Percentiles rank a stretch among this genome's conserved stretches.
Evolutionary conservation across 108 stramenopile genomes (phyloP).

Genomic region (Poteriospumella lacustris): DNA sequence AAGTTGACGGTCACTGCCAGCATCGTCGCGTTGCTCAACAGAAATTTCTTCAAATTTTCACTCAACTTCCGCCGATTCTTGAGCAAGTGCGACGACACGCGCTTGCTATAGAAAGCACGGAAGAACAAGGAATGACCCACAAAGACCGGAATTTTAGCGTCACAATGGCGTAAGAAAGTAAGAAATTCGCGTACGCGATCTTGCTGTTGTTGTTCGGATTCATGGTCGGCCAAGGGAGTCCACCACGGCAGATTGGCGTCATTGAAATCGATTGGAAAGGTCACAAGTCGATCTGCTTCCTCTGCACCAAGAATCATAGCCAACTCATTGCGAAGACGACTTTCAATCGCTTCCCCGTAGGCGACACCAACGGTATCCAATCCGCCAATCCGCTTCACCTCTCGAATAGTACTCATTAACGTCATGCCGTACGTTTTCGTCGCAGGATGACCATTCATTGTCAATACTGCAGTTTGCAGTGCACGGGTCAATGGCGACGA

Average conservation of each 20-base stretch:
- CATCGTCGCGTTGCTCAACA: slow-evolving; percentile 1
- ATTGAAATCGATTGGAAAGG: neutral
- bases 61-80: neutral
- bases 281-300: neutral
- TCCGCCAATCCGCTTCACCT: slow-evolving; percentile 10
- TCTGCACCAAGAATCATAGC: neutral
- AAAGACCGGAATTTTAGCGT: neutral
- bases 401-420: slow-evolving; percentile 6
- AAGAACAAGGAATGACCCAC: slow-evolving; percentile 12
- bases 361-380: slow-evolving; percentile 10
- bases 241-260: neutral
- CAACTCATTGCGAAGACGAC: neutral
- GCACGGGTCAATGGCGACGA: slow-evolving; percentile 10
- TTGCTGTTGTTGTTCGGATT: slow-evolving; percentile 6
- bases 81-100: neutral
- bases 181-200: neutral
- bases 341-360: neutral
- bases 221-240: neutral
- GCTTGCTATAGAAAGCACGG: neutral
- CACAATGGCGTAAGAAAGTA: neutral
- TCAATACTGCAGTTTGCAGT: neutral
- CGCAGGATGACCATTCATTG: neutral
- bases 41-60: neutral
- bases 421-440: neutral
- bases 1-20: neutral